Evolutionary conservation across 495 filamentous ascomycete species (phyloP).

Genomic region (Parathielavia appendiculata): DNA sequence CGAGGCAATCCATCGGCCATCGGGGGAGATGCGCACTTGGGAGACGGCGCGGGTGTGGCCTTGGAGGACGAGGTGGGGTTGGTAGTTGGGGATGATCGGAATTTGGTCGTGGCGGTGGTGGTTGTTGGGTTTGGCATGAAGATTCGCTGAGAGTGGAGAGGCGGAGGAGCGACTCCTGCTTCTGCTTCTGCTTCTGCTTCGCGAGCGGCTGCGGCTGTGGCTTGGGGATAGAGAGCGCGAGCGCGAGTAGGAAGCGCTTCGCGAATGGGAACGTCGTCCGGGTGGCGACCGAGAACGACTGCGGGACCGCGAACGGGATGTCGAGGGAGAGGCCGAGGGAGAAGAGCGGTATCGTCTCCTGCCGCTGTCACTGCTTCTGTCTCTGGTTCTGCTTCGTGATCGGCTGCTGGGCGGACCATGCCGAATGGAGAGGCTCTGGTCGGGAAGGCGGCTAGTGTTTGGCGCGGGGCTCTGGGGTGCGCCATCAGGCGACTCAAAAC

Average conservation of each 20-base stretch:
- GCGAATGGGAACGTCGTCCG: conserved; percentile 18
- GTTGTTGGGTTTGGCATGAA: conserved; percentile 8
- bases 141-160: conserved; percentile 7
- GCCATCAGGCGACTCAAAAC: conserved; percentile 25
- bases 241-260: conserved; percentile 23
- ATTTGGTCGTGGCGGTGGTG: conserved; percentile 13
- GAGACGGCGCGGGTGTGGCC: conserved; percentile 77
- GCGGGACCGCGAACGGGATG: conserved; percentile 36
- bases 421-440: conserved; percentile 38
- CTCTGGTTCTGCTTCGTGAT: conserved; percentile 22
- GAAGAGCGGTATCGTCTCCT: conserved; percentile 33
- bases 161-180: conserved; percentile 4
- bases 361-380: conserved; percentile 9
- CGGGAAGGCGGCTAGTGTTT: conserved; percentile 1
- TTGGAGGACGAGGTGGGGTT: conserved; percentile 43
- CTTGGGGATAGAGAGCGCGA: conserved; percentile 22
- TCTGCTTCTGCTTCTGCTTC: conserved; percentile 17
- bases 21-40: conserved; percentile 85
- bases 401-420: conserved; percentile 34
- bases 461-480: conserved; percentile 6
- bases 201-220: conserved; percentile 21
- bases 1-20: conserved; percentile 84
- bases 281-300: conserved; percentile 28
- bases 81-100: conserved; percentile 36
- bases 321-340: conserved; percentile 23